A percentile compares a stretch with the other conserved stretches of the same genome.
Conservation (phyloP, 2,329 filamentous ascomycete genomes). For the Colletotrichum agaves region DNA sequence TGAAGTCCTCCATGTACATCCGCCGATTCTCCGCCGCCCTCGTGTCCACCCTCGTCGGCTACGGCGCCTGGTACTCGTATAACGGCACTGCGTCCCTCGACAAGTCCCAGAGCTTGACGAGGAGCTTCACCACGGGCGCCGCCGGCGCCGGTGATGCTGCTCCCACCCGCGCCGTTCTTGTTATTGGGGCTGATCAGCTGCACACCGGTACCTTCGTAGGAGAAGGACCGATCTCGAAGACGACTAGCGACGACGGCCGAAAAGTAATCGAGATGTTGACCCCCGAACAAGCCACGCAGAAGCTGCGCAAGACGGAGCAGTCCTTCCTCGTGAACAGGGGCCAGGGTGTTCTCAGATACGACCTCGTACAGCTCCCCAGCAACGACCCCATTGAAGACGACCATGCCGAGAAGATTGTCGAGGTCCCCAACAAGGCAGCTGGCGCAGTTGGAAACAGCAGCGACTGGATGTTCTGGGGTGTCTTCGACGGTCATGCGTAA, state of each 20-base stretch:
- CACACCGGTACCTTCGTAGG: conserved; percentile 88
- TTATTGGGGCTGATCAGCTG: conserved; percentile 90
- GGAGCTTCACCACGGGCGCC: conserved; percentile 54
- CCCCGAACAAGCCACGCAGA: conserved; percentile 91
- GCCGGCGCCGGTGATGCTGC: conserved; percentile 50
- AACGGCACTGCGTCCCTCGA: conserved; percentile 54
- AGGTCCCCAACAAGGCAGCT: conserved; percentile 73
- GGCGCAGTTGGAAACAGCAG: conserved; percentile 62
- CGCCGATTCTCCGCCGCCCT: conserved; percentile 75
- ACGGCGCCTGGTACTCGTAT: conserved; percentile 81
- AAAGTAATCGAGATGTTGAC: conserved; percentile 96
- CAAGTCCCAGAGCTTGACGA: conserved; percentile 49
- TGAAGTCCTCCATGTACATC: conserved; percentile 80
- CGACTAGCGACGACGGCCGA: conserved; percentile 83
- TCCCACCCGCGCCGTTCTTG: conserved; percentile 75
- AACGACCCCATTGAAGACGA: conserved; percentile 99
- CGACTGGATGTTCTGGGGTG: conserved; percentile 99
- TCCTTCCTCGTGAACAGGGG: conserved; percentile 92
- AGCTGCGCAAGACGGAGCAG: conserved; percentile 88
- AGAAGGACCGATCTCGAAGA: conserved; percentile 88
- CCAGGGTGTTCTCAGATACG: conserved; percentile 91
- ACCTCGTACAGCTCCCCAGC: conserved; percentile 92
- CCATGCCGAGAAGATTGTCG: conserved; percentile 97
- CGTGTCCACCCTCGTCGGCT: conserved; percentile 77
- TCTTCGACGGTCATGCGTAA: conserved; percentile 96